Evolutionary conservation across 306 rosid species (phyloP), one percentile per base, ranked within the genome.

Genomic region (Phaseolus lunatus): DNA sequence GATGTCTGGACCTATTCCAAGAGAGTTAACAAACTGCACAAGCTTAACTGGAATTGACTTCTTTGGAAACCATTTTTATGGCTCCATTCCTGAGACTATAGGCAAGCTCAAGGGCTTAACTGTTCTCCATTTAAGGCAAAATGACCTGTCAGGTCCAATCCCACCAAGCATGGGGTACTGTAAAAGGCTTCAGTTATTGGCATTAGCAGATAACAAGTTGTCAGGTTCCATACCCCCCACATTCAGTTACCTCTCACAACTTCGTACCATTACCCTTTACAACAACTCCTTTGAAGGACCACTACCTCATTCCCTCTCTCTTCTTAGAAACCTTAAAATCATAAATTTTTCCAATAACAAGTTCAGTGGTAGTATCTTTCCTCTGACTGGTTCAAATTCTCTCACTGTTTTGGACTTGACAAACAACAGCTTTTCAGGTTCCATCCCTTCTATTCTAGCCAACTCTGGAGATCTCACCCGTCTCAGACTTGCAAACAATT

Each of bases 101-200:
- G 97, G 97, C 62, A 89, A 84, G 63, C 91, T 92, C 2, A 86
- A 85, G 87, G 75, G 85, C 56, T 86, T 92, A 6, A 82, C 85
- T 76, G n/a, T 90, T 78, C 97, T 92, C 79, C 97, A 92, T 2
- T 86, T 92, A 47, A 89, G 97, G 85, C 94, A 90, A 73, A 92
- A 92, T 73, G 88, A 84, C 56, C 84, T 92, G 49, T 83, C 87
- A 57, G 97, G 97, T 67, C 91, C 90, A 33, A 86, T 92, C 29
- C 97, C 97, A 10, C 85, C 89, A 59, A 92, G 96, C 79, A 59
- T 92, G 85, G 97, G 96, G 2, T 86, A 86, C 81, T 92, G 97
- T 77, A 79, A 61, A 79, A 86, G 81, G 70, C 94, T 90, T 59
- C 86, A 85, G 85, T 41, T 87, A 15, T 77, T 92, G 84, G 96